A percentile compares a stretch with the other conserved stretches of the same genome.
phyloP scores from a whole-genome alignment of 139 green algal species.

The Yamagishiella unicocca region DNA sequence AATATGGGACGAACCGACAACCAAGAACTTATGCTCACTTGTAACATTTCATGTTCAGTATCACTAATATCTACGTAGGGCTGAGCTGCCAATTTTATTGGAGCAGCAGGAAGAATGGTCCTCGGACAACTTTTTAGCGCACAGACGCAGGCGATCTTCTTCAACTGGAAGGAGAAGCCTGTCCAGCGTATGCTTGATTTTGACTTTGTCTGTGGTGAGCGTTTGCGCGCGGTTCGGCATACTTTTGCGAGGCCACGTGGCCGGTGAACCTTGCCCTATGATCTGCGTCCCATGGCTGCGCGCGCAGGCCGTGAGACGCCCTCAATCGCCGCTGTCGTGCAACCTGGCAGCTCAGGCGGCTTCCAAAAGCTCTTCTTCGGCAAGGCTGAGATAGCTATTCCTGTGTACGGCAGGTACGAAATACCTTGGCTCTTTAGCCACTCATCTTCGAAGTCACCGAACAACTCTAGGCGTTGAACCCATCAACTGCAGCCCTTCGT shows the following conservation, averaged over 20 bases:
- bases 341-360: conserved; percentile 81
- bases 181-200: conserved; percentile 97
- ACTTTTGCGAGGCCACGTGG: no score
- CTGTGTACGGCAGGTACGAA: conserved; percentile 76
- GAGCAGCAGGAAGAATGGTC: conserved; percentile 6
- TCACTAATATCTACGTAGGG: no score
- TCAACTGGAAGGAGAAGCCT: conserved; percentile 89
- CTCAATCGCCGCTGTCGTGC: conserved; percentile 90
- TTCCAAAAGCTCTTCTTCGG: conserved; percentile 98
- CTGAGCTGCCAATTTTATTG: no score
- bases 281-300: not conserved
- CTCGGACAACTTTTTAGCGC: conserved; percentile 82
- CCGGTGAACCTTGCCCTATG: not conserved
- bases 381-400: conserved; percentile 90
- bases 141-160: conserved; percentile 93
- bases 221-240: not conserved
- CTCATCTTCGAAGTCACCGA: no score
- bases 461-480: no score
- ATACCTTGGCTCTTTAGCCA: not conserved
- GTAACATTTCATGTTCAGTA: no score
- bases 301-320: conserved; percentile 79
- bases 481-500: no score
- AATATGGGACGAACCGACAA: no score
- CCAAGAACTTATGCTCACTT: no score
- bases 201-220: conserved; percentile 90